Conservation (phyloP, 257 asterid species). For the Coffea canephora region DNA sequence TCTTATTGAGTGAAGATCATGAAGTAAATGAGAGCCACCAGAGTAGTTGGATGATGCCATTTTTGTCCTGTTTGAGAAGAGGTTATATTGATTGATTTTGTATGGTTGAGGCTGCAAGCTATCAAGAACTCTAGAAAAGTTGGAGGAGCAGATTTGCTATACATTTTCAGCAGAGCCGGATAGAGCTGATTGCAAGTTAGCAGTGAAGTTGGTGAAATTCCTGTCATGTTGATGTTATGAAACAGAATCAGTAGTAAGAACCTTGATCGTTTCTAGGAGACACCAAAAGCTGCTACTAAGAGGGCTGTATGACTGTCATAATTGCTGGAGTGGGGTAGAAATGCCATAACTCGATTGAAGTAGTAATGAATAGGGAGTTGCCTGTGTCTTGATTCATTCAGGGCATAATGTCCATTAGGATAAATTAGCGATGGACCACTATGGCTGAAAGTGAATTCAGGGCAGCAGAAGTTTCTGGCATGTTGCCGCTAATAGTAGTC, state of each 20-base stretch:
- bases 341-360: neutral
- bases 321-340: too few relatives aligned
- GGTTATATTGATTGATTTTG: neutral
- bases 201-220: neutral
- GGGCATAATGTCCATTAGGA: neutral
- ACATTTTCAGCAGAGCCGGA: neutral
- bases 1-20: neutral
- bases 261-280: neutral
- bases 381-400: neutral
- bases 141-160: neutral
- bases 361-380: neutral
- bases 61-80: neutral
- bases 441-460: neutral
- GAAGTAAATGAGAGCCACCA: neutral
- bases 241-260: neutral
- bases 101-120: neutral
- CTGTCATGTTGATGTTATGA: neutral
- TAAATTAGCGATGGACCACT: neutral
- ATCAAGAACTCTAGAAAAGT: neutral
- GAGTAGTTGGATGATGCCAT: neutral
- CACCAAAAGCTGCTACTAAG: neutral
- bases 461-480: too few relatives aligned
- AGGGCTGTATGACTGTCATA: neutral
- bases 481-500: too few relatives aligned
- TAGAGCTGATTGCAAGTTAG: neutral